Base-by-base conservation (phyloP, 257 asterid genomes). In the Fraxinus anomala region DNA sequence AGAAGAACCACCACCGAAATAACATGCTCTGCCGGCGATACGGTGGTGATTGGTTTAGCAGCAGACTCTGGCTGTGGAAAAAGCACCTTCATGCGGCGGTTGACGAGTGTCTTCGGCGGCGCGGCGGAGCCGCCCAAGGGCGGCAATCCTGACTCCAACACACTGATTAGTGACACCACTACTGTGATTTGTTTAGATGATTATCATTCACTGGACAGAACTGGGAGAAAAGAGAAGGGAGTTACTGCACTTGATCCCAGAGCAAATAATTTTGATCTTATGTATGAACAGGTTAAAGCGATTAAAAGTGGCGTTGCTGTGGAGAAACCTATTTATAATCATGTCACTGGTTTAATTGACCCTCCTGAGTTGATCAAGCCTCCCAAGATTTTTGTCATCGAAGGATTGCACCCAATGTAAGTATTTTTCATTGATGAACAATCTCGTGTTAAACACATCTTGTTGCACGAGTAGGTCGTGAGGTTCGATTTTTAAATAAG, bases 51-150 rank as follows among this genome's bases (percentile, higher is more conserved):
- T 3, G 99, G 98, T 4, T 36, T 96, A 0, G 98, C 98, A 0
- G 99, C 99, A 2, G 98, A 96, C 76, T 96, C 98, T 0, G 98
- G 99, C 0, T 96, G 99, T 77, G 98, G 99, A 13, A 96, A 96
- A 77, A 92, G 97, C 67, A 96, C 99, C 0, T 96, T 96, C 92
- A 96, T 96, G 98, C 83, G 99, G 76, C 87, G 98, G 78, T 87
- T 96, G 21, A 96, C 98, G 19, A 93, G 97, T 76, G 99, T 96
- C 2, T 93, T 96, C 72, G 99, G 99, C 6, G 99, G 99, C 13
- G 98, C 95, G 2, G 98, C 97, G 6, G 99, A 92, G 89, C 97
- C 99, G 0, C 98, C 99, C 7, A 91, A 69, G 79, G 99, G 99
- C 17, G 98, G 98, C 9, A 96, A 93, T 73, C 98, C 97, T 0